Percentiles rank a stretch among this genome's conserved stretches.
phyloP scores from a whole-genome alignment of 2,329 filamentous ascomycete species.

The Paracorniculantispora psalliotae region DNA sequence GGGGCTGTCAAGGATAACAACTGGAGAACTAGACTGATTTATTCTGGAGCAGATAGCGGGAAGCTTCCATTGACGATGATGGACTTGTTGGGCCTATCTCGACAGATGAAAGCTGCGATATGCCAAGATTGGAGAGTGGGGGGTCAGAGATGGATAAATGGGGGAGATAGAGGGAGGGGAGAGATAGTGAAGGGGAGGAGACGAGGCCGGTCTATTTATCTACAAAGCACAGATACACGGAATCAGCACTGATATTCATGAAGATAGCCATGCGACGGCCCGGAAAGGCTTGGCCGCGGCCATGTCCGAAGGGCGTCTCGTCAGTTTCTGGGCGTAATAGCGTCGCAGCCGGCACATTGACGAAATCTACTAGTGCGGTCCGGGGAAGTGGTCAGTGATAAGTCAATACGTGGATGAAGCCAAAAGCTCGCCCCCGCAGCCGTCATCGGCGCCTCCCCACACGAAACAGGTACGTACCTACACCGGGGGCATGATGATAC shows the following conservation, averaged over 20 bases:
- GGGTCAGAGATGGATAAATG: too few relatives aligned
- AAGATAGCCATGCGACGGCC: not conserved
- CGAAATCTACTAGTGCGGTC: not conserved
- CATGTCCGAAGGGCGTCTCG: constrained; percentile 7
- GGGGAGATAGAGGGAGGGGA: too few relatives aligned
- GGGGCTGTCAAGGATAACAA: not conserved
- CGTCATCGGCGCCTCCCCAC: too few relatives aligned
- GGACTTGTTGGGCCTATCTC: not conserved
- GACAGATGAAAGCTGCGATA: not conserved
- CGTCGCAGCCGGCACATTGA: not conserved
- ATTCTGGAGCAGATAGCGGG: not conserved
- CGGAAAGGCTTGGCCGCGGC: constrained; percentile 3
- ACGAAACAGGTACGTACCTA: too few relatives aligned
- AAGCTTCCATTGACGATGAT: not conserved
- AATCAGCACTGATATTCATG: not conserved
- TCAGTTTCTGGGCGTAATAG: constrained; percentile 2
- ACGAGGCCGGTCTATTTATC: constrained; percentile 1
- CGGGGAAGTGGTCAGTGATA: not conserved
- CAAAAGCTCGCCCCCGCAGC: too few relatives aligned
- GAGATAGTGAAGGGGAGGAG: not conserved
- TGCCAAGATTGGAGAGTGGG: not conserved
- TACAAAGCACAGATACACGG: not conserved
- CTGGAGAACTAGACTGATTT: not conserved
- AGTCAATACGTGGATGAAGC: not conserved
- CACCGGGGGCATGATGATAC: too few relatives aligned